phyloP scores from a whole-genome alignment of 805 yeast species.

The Pichia exigua region DNA sequence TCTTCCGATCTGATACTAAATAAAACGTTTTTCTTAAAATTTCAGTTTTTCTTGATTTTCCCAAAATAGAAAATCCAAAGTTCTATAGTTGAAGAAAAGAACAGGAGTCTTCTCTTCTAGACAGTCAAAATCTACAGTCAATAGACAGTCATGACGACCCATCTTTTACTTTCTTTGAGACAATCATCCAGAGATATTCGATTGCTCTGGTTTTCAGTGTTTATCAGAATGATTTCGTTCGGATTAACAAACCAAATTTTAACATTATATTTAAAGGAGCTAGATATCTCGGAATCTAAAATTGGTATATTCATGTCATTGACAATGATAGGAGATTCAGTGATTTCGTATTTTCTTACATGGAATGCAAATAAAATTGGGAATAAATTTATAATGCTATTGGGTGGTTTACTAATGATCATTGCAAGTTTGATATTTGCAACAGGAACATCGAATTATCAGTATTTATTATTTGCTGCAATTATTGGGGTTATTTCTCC shows the following conservation, averaged over 20 bases:
- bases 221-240: slow-evolving; percentile 63
- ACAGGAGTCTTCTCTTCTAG: not conserved
- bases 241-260: slow-evolving; percentile 76
- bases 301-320: slow-evolving; percentile 79
- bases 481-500: slow-evolving; percentile 82
- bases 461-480: slow-evolving; percentile 58
- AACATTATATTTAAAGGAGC: slow-evolving; percentile 52
- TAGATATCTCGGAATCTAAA: slow-evolving; percentile 45
- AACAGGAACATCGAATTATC: slow-evolving; percentile 40
- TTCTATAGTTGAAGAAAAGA: no score
- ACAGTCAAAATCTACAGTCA: not conserved
- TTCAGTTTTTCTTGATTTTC: no score
- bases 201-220: slow-evolving; percentile 60
- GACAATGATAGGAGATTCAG: slow-evolving; percentile 72
- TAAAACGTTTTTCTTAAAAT: no score
- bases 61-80: not conserved
- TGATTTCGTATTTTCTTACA: slow-evolving; percentile 60
- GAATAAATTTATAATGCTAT: slow-evolving; percentile 51
- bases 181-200: slow-evolving; percentile 41
- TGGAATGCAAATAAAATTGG: slow-evolving; percentile 74
- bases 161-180: slow-evolving; percentile 29
- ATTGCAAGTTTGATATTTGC: slow-evolving; percentile 60
- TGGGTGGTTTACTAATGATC: slow-evolving; percentile 63
- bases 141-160: slow-evolving; percentile 16
- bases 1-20: no score